Base-by-base conservation (phyloP, 257 asterid genomes). In the Jacaranda mimosifolia region DNA sequence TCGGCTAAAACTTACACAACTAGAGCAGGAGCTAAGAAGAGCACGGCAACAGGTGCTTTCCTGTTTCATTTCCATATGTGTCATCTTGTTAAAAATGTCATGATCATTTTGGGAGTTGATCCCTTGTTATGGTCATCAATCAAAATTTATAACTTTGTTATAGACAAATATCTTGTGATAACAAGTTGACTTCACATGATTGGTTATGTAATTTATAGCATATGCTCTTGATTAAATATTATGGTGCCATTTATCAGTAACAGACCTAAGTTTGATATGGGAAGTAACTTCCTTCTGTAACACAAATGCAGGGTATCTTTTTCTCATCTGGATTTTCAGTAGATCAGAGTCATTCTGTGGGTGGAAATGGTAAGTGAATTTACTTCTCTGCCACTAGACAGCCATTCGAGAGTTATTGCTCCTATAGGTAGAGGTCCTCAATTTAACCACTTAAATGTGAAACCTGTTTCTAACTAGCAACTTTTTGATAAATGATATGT, bases 21-120 rank as follows among this genome's bases (percentile, higher is more conserved):
- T 96, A 8, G 98, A 96, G 86, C 97, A 91, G 79, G 98, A 96
- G 60, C 89, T 91, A 62, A 92, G 90, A 82, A 84, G 79, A 75
- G 91, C 88, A 2, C 91, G 96, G 26, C 97, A 93, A 58, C 99
- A 95, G 99, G 99, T 91, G 53, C 42, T 76, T 53, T 64, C 70
- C 36, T 15, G 32, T 6, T 26, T 26, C 32, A 26, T 26, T 26
- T 2, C 63, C 59, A 7, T 42, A 14, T 46, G 5, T 56, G 18
- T 7, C 42, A 39, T 68, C 43, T 68, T 46, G 39, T 60, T 38
- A 9, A 53, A 39, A 15, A 68, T 13, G 6, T 43, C 26, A 18
- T 11, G 46, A 48, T 40, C 18, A 40, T 38, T 42, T 43, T 5
- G 9, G 55, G 21, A 19, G 6, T 49, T 56, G 56, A 48, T 73